Evolutionary conservation across 1,284 basidiomycete species (phyloP), one percentile per base, ranked within the genome.

Genomic region (Ustilago nuda): DNA sequence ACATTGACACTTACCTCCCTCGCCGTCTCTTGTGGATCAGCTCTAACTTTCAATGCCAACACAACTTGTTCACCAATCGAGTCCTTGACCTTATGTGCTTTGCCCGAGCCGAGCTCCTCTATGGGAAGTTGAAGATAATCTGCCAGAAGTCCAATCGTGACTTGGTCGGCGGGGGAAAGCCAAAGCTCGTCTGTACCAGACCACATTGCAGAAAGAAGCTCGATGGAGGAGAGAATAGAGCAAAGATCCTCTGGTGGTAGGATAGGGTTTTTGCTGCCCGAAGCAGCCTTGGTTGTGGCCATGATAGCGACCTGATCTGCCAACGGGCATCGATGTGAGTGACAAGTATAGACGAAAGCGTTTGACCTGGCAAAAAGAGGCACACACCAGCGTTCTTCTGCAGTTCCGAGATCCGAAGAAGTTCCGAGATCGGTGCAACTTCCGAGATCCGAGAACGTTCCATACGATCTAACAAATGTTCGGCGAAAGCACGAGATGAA

Each of bases 201-300:
- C 79, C 79, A 81, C 79, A 81, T 81, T 48, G 79, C 72, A 11
- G 65, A 56, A 15, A 81, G 56, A 19, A 81, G 56, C 51, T 81
- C 73, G 62, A 79, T 59, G 1, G 76, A 56, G 2, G 56, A 58
- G 9, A 79, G 46, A 12, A 48, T 56, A 17, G 50, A 23, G 13
- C 48, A 36, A 8, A 81, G 64, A 2, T 56, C 39, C 35, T 81
- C 79, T 11, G 79, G 79, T 11, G 72, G 48, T 4, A 77, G 46
- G 4, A 80, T 60, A 33, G 35, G 36, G 8, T 50, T 50, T 12
- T 27, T 30, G 48, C 48, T 50, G 12, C 32, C 17, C 13, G 65
- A 45, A 23, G 32, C 2, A 11, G 64, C 13, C n/a, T 11, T 41
- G 0, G 27, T 43, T n/a, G 41, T 15, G 11, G 48, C 13, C 48